Base-by-base conservation (phyloP, 1,284 basidiomycete species). In the Boletus albobrunnescens region DNA sequence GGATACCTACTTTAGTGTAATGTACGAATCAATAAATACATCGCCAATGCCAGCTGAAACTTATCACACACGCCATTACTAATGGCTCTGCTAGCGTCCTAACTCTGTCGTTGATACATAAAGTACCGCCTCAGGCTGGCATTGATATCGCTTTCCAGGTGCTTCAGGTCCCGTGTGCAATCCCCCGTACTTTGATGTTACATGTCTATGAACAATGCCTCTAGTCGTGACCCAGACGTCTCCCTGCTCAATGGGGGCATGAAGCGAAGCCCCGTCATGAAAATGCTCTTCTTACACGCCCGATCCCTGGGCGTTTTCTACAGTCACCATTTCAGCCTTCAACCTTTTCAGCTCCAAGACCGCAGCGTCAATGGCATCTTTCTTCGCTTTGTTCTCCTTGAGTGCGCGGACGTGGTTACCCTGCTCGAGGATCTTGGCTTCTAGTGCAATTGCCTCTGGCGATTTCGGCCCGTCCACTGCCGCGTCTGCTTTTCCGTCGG, bases 371-470 rank as follows among this genome's bases (percentile, higher is more conserved):
- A 94, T 77, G 63, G 86, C 78, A 20, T 69, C 75, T 67, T 94
- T 82, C 13, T 77, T 62, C 57, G 83, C 80, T 24, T 81, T 76
- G 19, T 75, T 80, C 69, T 87, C 76, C 67, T 89, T 89, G 57
- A 88, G 60, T 36, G 68, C 67, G 32, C 89, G 77, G 17, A 94
- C 85, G 17, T 76, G 59, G 46, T 81, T 75, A 0, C 87, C 90
- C 65, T 94, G 91, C 39, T 79, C 79, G 26, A 81, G 73, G 36
- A 94, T 75, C 71, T 83, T 82, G 46, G 75, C 78, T 68, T 88
- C 87, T 50, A 84, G 69, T 3, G 75, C 78, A 22, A 82, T 61
- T 22, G 77, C 77, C 65, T 86, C 84, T 4, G 78, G 73, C 2
- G 82, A 78, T 63, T 82, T 88, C 0, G 79, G 82, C 3, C 72